Percentiles rank a stretch among this genome's conserved stretches.
phyloP scores from a whole-genome alignment of 2,329 filamentous ascomycete species.

The Balansia obtecta region DNA sequence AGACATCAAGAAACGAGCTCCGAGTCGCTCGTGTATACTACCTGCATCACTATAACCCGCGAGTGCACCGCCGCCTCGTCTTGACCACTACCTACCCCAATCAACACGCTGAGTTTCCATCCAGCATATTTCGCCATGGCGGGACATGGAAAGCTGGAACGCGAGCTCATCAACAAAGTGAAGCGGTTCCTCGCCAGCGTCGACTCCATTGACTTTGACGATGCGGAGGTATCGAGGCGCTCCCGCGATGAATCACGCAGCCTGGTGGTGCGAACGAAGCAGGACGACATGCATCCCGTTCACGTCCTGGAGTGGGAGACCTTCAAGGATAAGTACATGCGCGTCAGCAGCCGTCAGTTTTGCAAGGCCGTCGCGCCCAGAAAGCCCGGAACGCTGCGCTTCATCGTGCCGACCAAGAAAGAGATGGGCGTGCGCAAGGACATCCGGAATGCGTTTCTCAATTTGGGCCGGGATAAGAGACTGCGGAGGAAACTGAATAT shows the following conservation, averaged over 20 bases:
- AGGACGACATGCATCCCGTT: constrained; percentile 2
- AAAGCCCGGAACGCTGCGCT: neutral
- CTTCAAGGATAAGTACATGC: constrained; percentile 2
- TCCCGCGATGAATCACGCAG: too few species aligned
- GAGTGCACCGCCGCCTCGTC: neutral
- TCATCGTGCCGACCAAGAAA: neutral
- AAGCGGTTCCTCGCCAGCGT: neutral
- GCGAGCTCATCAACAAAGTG: neutral
- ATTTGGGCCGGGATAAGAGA: neutral
- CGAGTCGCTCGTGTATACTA: neutral
- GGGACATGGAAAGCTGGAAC: neutral
- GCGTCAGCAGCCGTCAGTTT: constrained; percentile 8
- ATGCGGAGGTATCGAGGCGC: neutral
- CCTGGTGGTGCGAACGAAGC: neutral
- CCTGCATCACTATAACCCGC: neutral
- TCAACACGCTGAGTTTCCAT: neutral
- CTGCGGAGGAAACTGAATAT: neutral
- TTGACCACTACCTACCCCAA: neutral
- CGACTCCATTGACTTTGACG: neutral
- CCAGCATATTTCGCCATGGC: neutral
- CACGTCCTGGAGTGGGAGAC: constrained; percentile 9
- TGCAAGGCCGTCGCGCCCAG: neutral
- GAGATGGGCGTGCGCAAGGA: neutral
- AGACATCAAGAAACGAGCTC: neutral
- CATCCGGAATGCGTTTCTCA: neutral